Evolutionary conservation across 345 rosid genomes (phyloP).

Genomic region (Gossypium raimondii): DNA sequence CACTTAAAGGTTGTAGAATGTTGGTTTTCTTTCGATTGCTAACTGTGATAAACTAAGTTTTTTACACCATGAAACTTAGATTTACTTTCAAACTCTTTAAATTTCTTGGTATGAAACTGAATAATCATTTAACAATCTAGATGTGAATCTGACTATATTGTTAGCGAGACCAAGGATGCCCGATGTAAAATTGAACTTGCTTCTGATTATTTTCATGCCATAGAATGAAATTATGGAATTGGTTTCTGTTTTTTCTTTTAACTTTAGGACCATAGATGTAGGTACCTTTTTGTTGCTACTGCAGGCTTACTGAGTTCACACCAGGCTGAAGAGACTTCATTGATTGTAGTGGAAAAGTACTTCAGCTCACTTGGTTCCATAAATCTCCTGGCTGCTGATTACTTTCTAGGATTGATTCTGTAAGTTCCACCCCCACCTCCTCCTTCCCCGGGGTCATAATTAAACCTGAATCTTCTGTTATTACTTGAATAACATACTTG

Average conservation of each 20-base stretch:
- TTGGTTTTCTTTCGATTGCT: background rate
- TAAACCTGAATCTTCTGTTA: background rate
- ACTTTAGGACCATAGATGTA: background rate
- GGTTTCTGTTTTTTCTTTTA: background rate
- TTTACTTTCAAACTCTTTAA: background rate
- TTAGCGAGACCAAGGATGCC: background rate
- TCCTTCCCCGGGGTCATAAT: background rate
- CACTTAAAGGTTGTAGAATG: background rate
- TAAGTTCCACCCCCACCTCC: background rate
- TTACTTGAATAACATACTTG: background rate
- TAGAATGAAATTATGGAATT: background rate
- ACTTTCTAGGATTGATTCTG: background rate
- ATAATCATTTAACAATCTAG: background rate
- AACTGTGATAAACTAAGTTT: background rate
- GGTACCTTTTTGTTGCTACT: background rate
- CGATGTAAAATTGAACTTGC: background rate
- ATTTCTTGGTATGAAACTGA: background rate
- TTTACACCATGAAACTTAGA: background rate
- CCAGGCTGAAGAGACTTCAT: background rate
- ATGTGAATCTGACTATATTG: background rate
- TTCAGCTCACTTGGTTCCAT: slow-evolving; percentile 1
- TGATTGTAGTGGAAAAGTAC: background rate
- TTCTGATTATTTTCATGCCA: background rate
- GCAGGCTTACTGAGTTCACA: background rate
- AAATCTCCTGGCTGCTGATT: background rate